Conservation (phyloP, 345 rosid genomes). For the Erucastrum elatum region DNA sequence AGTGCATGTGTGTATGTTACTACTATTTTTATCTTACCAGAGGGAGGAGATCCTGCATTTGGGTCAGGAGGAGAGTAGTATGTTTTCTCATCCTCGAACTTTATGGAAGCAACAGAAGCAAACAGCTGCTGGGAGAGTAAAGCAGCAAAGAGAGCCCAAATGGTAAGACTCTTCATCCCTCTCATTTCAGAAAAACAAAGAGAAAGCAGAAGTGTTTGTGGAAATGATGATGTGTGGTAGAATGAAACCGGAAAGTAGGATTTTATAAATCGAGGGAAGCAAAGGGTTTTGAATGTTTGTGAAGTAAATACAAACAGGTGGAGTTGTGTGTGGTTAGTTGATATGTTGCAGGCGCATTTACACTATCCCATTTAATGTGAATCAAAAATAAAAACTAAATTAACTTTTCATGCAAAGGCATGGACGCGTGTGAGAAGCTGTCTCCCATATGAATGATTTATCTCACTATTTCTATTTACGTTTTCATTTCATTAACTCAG, state of each 20-base stretch:
- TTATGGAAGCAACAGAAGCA: slow-evolving; percentile 44
- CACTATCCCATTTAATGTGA: slow-evolving; percentile 29
- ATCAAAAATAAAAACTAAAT: background rate
- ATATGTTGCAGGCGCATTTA: slow-evolving; percentile 72
- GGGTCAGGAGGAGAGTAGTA: slow-evolving; percentile 76
- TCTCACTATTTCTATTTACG: slow-evolving; percentile 18
- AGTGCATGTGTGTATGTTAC: background rate
- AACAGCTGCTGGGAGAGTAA: slow-evolving; percentile 50
- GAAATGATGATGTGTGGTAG: slow-evolving; percentile 6
- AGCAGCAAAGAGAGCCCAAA: slow-evolving; percentile 46
- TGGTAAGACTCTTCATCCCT: slow-evolving; percentile 39
- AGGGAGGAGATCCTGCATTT: slow-evolving; percentile 52
- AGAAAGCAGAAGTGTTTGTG: slow-evolving; percentile 8
- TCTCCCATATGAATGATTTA: slow-evolving; percentile 26
- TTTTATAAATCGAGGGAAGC: slow-evolving; percentile 33
- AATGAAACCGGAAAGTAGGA: slow-evolving; percentile 18
- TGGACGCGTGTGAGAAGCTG: slow-evolving; percentile 36
- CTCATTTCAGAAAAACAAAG: slow-evolving; percentile 12
- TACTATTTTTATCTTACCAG: slow-evolving; percentile 11
- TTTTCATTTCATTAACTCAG: slow-evolving; percentile 14
- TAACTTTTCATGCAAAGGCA: slow-evolving; percentile 27
- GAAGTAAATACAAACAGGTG: slow-evolving; percentile 71
- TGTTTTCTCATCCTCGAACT: slow-evolving; percentile 61
- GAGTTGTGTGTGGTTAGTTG: slow-evolving; percentile 72
- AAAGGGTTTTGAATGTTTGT: slow-evolving; percentile 22